phyloP scores from a whole-genome alignment of 2,329 filamentous ascomycete species.

The Ascochyta clinopodiicola region DNA sequence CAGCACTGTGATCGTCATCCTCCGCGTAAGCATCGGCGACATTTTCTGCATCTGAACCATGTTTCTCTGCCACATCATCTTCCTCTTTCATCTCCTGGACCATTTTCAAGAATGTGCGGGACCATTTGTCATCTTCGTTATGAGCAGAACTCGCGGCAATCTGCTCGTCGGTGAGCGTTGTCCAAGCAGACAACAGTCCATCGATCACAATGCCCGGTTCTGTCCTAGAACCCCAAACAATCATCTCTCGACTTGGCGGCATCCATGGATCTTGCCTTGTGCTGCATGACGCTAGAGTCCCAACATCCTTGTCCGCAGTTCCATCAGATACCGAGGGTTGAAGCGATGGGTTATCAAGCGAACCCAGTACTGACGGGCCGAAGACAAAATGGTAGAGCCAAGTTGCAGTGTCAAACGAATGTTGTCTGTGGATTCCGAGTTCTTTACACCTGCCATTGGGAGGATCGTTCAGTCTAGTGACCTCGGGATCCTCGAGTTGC shows the following conservation, averaged over 20 bases:
- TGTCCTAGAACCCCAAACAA: not conserved
- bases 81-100: not conserved
- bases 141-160: not conserved
- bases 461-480: not conserved
- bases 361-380: not conserved
- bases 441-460: not conserved
- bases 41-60: not conserved
- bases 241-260: not conserved
- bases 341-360: not conserved
- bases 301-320: not conserved
- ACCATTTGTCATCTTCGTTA: not conserved
- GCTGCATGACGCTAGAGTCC: no score
- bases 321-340: not conserved
- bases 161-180: not conserved
- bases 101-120: not conserved
- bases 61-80: not conserved
- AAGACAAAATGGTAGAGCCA: slow-evolving; percentile 4
- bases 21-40: not conserved
- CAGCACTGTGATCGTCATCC: not conserved
- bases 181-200: not conserved
- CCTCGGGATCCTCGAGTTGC: not conserved
- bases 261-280: not conserved
- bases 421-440: not conserved
- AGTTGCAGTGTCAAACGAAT: slow-evolving; percentile 1
- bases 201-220: not conserved